Conservation (phyloP, 2,329 filamentous ascomycete species). For the Aspergillus fischeri region DNA sequence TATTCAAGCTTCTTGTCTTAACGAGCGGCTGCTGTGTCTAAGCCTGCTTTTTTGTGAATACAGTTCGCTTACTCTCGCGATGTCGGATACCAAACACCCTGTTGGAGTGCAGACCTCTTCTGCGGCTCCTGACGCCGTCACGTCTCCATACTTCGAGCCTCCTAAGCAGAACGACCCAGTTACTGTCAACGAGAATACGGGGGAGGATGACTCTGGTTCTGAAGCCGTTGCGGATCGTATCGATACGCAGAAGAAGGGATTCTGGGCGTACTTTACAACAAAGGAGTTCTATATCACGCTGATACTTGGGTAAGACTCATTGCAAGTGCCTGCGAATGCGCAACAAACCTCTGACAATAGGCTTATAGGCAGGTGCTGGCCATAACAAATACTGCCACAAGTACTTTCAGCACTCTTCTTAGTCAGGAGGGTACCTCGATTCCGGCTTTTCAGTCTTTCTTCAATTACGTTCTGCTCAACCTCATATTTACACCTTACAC, state of each 20-base stretch:
- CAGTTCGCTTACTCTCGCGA: conserved; percentile 11
- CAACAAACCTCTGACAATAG: conserved; percentile 9
- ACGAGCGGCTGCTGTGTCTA: not conserved
- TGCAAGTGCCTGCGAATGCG: not conserved
- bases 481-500: conserved; percentile 77
- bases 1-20: not conserved
- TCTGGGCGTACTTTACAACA: conserved; percentile 71
- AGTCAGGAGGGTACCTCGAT: conserved; percentile 67
- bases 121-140: conserved; percentile 3
- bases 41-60: not conserved
- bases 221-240: conserved; percentile 34
- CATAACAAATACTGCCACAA: conserved; percentile 86
- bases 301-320: conserved; percentile 58
- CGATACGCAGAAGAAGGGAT: conserved; percentile 44
- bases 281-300: conserved; percentile 85
- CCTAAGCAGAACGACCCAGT: conserved; percentile 17
- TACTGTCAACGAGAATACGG: conserved; percentile 12
- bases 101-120: conserved; percentile 21
- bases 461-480: conserved; percentile 86
- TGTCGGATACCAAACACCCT: conserved; percentile 26
- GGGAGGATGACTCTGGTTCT: conserved; percentile 11
- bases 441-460: conserved; percentile 91
- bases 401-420: conserved; percentile 82
- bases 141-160: conserved; percentile 5
- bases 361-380: conserved; percentile 66